Evolutionary conservation across 1,284 basidiomycete genomes (phyloP), one percentile per base, ranked within the genome.

Genomic region (Fereydounia khargensis): DNA sequence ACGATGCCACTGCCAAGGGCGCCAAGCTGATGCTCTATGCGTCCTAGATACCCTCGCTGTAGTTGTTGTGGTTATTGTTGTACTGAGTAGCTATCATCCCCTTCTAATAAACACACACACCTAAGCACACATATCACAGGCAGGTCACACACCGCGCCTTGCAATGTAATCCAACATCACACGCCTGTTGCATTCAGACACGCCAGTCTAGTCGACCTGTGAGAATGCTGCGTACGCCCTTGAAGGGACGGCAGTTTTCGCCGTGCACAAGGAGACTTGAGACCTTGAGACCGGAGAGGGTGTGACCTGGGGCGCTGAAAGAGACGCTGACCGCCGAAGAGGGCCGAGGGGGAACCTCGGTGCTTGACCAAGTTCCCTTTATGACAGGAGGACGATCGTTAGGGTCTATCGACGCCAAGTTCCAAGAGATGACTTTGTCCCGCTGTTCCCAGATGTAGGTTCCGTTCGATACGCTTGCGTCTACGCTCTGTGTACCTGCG

Each of bases 11-110:
- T 75, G 84, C 85, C 55, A 81, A 79, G 36, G 86, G 89, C 41
- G 88, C 91, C 66, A 91, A 91, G 77, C 83, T 94, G 76, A 84
- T 92, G 35, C 79, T 96, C 57, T 95, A 88, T 73, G 90, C 91
- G 6, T n/a, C n/a, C n/a, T n/a, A n/a, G n/a, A n/a, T n/a, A n/a
- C n/a, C n/a, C n/a, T n/a, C n/a, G n/a, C n/a, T n/a, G n/a, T n/a
- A n/a, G n/a, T n/a, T n/a, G n/a, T n/a, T n/a, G n/a, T n/a, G n/a
- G n/a, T n/a, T n/a, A n/a, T n/a, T n/a, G n/a, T n/a, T n/a, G n/a
- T n/a, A n/a, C n/a, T n/a, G n/a, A n/a, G n/a, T n/a, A n/a, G n/a
- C n/a, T n/a, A n/a, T n/a, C n/a, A n/a, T n/a, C n/a, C n/a, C n/a
- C n/a, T n/a, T n/a, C n/a, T n/a, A n/a, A n/a, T n/a, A n/a, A n/a